Evolutionary conservation across 2,329 filamentous ascomycete species (phyloP).

Genomic region (Knoxdaviesia proteae): DNA sequence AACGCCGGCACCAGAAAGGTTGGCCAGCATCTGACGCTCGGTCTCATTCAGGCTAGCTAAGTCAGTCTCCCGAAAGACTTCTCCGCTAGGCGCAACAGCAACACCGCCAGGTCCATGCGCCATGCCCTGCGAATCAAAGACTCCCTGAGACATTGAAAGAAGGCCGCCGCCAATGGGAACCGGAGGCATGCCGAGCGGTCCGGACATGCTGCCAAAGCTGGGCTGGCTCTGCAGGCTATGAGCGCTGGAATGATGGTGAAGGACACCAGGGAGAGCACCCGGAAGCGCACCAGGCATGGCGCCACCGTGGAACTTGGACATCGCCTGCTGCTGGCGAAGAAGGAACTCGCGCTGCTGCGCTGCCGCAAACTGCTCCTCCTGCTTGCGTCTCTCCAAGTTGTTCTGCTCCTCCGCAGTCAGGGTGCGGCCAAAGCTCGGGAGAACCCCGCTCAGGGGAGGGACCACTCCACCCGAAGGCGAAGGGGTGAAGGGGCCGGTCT

Average conservation of each 20-base stretch:
- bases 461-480: constrained; percentile 41
- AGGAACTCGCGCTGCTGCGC: constrained; percentile 88
- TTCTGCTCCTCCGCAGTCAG: constrained; percentile 96
- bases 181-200: constrained; percentile 43
- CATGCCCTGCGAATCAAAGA: constrained; percentile 1
- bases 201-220: constrained; percentile 85
- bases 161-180: constrained; percentile 1
- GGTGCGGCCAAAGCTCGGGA: constrained; percentile 91
- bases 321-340: constrained; percentile 55
- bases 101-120: neutral
- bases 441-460: constrained; percentile 79
- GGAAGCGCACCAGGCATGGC: constrained; percentile 2
- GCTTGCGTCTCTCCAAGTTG: constrained; percentile 84
- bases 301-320: constrained; percentile 42
- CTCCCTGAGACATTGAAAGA: constrained; percentile 1
- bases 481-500: constrained; percentile 25
- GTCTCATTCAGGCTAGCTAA: constrained; percentile 39
- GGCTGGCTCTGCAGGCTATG: constrained; percentile 94
- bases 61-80: constrained; percentile 51
- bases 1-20: constrained; percentile 12
- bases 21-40: constrained; percentile 32
- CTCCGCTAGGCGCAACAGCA: constrained; percentile 14
- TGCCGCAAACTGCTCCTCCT: constrained; percentile 95
- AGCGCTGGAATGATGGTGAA: constrained; percentile 87
- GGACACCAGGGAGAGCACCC: constrained; percentile 14